Evolutionary conservation across 345 rosid species (phyloP), one percentile per base, ranked within the genome.

Genomic region (Dipteronia sinensis): DNA sequence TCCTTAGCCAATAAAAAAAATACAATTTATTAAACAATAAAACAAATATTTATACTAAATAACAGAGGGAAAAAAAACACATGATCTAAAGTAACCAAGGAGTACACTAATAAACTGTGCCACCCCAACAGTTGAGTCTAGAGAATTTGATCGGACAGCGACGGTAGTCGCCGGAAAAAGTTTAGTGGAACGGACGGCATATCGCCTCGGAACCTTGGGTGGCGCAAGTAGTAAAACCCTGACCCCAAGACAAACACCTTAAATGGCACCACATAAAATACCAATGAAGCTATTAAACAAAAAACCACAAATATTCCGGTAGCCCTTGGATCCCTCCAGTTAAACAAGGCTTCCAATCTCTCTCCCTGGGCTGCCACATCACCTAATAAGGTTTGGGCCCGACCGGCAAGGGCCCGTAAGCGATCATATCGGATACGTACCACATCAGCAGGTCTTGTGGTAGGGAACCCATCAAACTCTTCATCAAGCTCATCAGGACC

Each of bases 291-390:
- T 0, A 86, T 69, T 1, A 93, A 81, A 81, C 98, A 95, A 49
- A 90, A 81, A 81, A 84, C 85, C 79, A 83, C 91, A 77, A 95
- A 92, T 17, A 95, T 88, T 59, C 95, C 92, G 2, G 94, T 93
- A 1, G 98, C 98, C 0, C 98, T 84, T 53, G 98, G 97, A 58
- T 95, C 98, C 81, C 93, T 85, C 98, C 98, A 95, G 61, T 80
- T 92, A 38, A 85, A 90, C 42, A 95, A 59, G 0, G 98, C 98
- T 65, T 95, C 95, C 16, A 95, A 38, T 12, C 98, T 81, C 84
- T 93, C 98, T 22, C 97, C 98, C 71, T 93, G 98, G 3, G 94
- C 93, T 10, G 97, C 94, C 87, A 90, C 73, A 75, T 95, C 98
- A 49, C 98, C 98, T 2, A 95, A 67, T 1, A 91, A 81, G 4